A percentile compares a stretch with the other conserved stretches of the same genome.
These are phyloP conservation scores for Ogataea glucozyma DNA, from an alignment of 805 yeast species.

Conservation along the genomic window DNA sequence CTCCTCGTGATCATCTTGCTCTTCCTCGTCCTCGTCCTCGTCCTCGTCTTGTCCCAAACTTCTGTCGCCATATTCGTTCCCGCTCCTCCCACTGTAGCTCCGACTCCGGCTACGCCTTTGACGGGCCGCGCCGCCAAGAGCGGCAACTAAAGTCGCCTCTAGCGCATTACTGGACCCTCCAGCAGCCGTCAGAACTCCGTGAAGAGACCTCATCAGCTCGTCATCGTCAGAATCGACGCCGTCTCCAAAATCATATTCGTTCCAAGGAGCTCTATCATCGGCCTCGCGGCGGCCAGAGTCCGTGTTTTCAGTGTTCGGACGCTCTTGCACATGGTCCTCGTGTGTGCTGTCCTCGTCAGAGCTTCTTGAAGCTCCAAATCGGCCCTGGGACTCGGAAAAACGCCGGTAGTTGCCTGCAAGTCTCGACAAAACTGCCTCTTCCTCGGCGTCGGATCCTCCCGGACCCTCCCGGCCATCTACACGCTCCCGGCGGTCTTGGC, in stretches of 20 bases:
- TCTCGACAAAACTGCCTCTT: conserved; percentile 35
- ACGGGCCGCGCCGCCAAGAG: conserved; percentile 12
- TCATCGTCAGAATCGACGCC: conserved; percentile 20
- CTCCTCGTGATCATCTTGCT: conserved; percentile 20
- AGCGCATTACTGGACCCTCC: conserved; percentile 7
- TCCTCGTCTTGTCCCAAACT: conserved; percentile 27
- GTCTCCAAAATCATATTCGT: conserved; percentile 10
- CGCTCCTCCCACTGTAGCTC: conserved; percentile 16
- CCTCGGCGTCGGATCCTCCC: conserved; percentile 26
- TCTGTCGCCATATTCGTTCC: conserved; percentile 26
- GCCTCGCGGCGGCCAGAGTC: no score
- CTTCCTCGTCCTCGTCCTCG: conserved; percentile 30
- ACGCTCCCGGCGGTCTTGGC: background rate
- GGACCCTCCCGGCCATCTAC: conserved; percentile 23
- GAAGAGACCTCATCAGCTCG: conserved; percentile 21
- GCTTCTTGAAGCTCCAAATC: conserved; percentile 6
- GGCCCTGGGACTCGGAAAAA: conserved; percentile 30
- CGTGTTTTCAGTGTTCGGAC: no score
- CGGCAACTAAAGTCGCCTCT: conserved; percentile 14
- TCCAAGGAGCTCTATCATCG: background rate
- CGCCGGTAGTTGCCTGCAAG: conserved; percentile 43
- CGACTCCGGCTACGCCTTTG: conserved; percentile 3
- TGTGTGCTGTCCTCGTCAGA: conserved; percentile 18
- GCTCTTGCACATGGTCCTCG: no score
- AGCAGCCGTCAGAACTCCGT: conserved; percentile 15